Conservation (phyloP, 2,329 filamentous ascomycete genomes). For the Epichloe coenophiala region DNA sequence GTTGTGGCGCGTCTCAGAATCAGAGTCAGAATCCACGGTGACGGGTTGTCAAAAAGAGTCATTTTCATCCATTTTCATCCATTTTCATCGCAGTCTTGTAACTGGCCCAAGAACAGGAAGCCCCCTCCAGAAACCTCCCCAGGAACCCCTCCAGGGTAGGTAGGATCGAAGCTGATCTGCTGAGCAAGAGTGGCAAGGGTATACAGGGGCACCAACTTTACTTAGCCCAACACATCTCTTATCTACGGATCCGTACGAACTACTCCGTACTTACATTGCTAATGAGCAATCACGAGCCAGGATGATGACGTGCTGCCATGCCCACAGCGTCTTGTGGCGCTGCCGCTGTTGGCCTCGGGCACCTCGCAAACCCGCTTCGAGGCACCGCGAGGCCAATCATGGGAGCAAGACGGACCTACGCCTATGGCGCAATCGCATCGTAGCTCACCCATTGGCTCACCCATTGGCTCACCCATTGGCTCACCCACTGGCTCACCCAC, state of each 20-base stretch:
- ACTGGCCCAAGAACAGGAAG: too few species aligned
- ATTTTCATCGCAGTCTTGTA: too few species aligned
- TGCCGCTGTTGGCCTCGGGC: not conserved
- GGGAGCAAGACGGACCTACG: not conserved
- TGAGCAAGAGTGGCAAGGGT: too few species aligned
- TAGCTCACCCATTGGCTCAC: not conserved
- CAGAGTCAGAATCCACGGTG: not conserved
- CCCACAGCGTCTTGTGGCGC: constrained; percentile 1
- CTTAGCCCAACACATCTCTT: too few species aligned
- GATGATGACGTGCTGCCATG: constrained; percentile 2
- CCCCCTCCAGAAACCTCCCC: too few species aligned
- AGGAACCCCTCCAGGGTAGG: too few species aligned
- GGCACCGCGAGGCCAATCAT: constrained; percentile 3
- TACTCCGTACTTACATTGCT: too few species aligned
- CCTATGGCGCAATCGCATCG: constrained; percentile 5
- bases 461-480: not conserved
- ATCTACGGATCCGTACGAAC: too few species aligned
- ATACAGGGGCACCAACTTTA: too few species aligned
- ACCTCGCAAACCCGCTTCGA: constrained; percentile 1
- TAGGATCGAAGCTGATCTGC: too few species aligned
- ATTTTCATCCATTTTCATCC: too few species aligned
- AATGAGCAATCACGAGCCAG: constrained; percentile 1
- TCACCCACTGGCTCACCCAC: not conserved
- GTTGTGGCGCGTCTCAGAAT: not conserved
- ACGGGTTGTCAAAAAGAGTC: too few species aligned